A percentile compares a stretch with the other conserved stretches of the same genome.
Conservation (phyloP, 495 filamentous ascomycete species). For the Talaromyces stipitatus region DNA sequence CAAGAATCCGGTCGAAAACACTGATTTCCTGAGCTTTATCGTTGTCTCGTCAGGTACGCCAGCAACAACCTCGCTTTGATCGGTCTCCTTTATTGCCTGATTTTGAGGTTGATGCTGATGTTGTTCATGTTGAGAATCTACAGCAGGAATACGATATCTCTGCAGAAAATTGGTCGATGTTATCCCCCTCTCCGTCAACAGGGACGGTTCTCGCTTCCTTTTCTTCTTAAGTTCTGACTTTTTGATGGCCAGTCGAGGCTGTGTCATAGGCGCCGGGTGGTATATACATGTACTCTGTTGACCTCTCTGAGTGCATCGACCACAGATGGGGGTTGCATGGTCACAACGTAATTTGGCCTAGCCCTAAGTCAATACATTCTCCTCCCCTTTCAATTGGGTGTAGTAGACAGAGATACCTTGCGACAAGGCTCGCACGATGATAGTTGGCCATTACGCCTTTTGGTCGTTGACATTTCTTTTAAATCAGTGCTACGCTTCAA, state of each 20-base stretch:
- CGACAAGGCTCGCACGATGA: conserved; percentile 36
- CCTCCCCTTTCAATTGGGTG: not conserved
- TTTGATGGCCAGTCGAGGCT: not conserved
- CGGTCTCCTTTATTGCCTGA: not conserved
- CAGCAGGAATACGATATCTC: not conserved
- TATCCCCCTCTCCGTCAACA: not conserved
- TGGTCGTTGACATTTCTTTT: not conserved
- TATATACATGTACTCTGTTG: conserved; percentile 9
- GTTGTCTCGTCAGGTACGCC: not conserved
- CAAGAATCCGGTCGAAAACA: not conserved
- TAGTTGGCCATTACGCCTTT: conserved; percentile 25
- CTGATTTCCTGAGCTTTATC: not conserved
- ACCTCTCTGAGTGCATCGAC: conserved; percentile 22
- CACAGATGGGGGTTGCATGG: conserved; percentile 21
- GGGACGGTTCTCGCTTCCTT: not conserved
- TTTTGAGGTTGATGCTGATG: not conserved
- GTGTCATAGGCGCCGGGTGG: conserved; percentile 6
- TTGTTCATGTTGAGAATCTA: not conserved
- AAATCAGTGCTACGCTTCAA: not conserved
- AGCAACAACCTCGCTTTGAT: not conserved
- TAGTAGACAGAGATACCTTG: conserved; percentile 3
- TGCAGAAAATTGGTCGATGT: conserved; percentile 1
- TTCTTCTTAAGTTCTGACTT: not conserved
- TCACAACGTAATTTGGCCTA: conserved; percentile 31
- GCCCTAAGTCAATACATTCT: not conserved